Conservation (phyloP, 257 asterid genomes). For the Eucommia ulmoides region DNA sequence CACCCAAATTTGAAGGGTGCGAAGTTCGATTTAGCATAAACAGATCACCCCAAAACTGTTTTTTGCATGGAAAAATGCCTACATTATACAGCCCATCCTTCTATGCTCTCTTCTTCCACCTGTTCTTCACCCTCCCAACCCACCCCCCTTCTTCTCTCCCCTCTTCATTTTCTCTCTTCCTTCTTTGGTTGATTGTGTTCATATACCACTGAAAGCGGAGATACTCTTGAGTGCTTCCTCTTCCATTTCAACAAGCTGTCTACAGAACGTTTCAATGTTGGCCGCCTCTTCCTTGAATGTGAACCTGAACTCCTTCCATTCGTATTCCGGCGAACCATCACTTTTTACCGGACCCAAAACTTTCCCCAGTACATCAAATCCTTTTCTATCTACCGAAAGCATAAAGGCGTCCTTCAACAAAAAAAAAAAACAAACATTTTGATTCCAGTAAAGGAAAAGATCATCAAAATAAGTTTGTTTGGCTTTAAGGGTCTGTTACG, state of each 20-base stretch:
- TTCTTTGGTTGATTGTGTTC: no score
- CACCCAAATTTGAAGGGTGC: background rate
- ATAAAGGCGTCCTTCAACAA: conserved; percentile 67
- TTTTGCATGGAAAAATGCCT: background rate
- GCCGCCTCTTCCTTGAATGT: conserved; percentile 39
- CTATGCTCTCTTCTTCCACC: background rate
- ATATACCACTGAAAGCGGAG: conserved; percentile 49
- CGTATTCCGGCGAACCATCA: conserved; percentile 58
- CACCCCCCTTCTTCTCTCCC: background rate
- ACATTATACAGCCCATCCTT: background rate
- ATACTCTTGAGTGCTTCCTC: conserved; percentile 61
- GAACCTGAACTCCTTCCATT: conserved; percentile 74
- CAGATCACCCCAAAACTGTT: background rate
- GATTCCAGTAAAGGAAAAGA: no score
- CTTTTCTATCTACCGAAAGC: conserved; percentile 66
- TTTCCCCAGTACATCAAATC: conserved; percentile 69
- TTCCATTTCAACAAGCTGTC: conserved; percentile 68
- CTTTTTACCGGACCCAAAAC: conserved; percentile 34
- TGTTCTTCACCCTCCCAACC: background rate
- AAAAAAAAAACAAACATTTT: background rate
- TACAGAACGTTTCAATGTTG: conserved; percentile 50
- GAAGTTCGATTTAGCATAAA: background rate
- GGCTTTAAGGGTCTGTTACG: no score
- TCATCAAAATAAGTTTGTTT: no score
- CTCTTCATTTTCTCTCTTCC: background rate